Base-by-base conservation (phyloP, 1,284 basidiomycete genomes). In the Boletus smithii region DNA sequence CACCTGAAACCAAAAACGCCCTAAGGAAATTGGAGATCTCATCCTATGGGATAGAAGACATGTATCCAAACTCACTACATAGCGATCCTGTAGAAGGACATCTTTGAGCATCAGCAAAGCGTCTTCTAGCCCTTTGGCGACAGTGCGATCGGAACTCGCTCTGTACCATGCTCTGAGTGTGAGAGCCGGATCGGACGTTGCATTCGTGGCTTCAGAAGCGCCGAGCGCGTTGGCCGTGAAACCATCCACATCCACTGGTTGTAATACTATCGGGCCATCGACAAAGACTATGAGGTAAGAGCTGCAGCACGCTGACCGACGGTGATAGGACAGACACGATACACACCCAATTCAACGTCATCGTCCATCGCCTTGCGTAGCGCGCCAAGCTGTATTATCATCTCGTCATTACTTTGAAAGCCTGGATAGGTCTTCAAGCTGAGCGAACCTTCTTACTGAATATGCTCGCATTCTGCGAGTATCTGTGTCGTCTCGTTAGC, bases 1-100 rank as follows among this genome's bases (percentile, higher is more conserved):
- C 40, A 81, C 83, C 83, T 87, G 67, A 91, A 91, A 8, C 89
- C 90, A 62, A 94, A 81, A 14, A 94, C 76, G 24, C 90, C 91
- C 86, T 92, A 22, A 4, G n/a, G 11, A 32, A 33, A 27, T 13
- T 13, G 4, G 17, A 5, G 6, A n/a, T 31, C 9, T 33, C 10
- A 32, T 30, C 3, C 3, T 22, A 17, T 8, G 31, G 9, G 13
- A 23, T 9, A 4, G 3, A 35, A 30, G 8, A 16, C 3, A 16
- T 3, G 1, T 3, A 11, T 8, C 11, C 4, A 31, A 14, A 61
- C 74, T 54, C 46, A 85, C 85, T 65, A 83, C 79, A 62, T 84
- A 88, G 40, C 60, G 77, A 53, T 65, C 64, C 26, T 42, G 53
- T 33, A 32, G 37, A 14, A 65, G 57, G 16, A 67, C 45, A 13